Evolutionary conservation across 495 filamentous ascomycete species (phyloP).

Genomic region (Trichoderma reesei): DNA sequence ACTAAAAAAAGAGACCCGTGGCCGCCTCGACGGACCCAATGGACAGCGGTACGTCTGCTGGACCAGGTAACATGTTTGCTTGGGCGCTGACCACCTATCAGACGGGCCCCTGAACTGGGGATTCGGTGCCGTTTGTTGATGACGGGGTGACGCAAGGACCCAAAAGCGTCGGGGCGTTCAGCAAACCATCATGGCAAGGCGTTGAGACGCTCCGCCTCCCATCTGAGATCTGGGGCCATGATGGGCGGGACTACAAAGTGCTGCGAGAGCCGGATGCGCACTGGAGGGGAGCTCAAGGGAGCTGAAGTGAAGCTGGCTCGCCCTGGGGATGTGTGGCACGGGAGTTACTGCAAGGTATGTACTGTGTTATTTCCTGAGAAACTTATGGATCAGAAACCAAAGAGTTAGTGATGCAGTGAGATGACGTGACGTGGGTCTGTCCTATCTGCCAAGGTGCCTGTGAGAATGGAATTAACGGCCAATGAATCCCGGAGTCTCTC

Average conservation of each 20-base stretch:
- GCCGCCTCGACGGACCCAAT: not conserved
- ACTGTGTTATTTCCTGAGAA: not conserved
- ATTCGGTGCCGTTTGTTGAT: not conserved
- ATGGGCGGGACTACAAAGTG: not conserved
- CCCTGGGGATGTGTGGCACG: not conserved
- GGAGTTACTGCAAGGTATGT: not conserved
- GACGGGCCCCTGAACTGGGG: slow-evolving; percentile 1
- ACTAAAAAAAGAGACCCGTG: not conserved
- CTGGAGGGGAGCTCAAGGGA: not conserved
- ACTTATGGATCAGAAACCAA: no score
- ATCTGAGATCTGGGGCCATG: not conserved
- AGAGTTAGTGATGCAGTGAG: not conserved
- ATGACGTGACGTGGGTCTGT: not conserved
- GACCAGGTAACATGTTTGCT: not conserved
- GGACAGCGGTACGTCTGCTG: not conserved
- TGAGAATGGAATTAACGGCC: no score
- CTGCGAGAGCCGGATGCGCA: not conserved
- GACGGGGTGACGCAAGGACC: slow-evolving; percentile 7
- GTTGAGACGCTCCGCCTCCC: not conserved
- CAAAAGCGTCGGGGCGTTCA: not conserved
- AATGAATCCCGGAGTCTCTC: no score
- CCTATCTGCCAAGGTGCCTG: not conserved
- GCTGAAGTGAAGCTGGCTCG: no score
- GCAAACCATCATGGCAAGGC: not conserved
- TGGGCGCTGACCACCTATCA: not conserved